Evolutionary conservation across 306 rosid species (phyloP), one percentile per base, ranked within the genome.

Genomic region (Cucurbita moschata): DNA sequence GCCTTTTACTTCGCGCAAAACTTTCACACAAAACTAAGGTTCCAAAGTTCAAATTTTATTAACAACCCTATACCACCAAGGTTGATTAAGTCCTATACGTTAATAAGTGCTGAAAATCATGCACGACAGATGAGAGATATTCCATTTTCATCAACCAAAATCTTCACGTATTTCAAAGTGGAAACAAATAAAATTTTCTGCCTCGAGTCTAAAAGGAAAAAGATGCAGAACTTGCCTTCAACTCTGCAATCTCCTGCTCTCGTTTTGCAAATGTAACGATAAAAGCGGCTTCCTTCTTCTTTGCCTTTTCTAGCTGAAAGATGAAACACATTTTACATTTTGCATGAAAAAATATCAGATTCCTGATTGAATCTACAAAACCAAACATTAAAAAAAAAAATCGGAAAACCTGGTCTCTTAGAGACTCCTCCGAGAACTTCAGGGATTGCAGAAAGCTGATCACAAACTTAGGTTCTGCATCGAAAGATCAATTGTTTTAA

Each of bases 271-370:
- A 88, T 42, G 97, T 93, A 44, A 93, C 96, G 60, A 93, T 88
- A 78, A 93, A 93, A 61, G 96, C 92, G 75, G 94, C 97, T 84
- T 93, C 98, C 88, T 90, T 93, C 85, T 88, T 93, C 88, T 93
- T 93, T 58, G 98, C 94, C 70, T 93, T 93, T 74, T 90, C 98
- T 75, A 93, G 87, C 98, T 93, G 83, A 79, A 49, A 15, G 14
- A 59, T 58, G 69, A 79, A 49, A 52, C 30, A 12, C 84, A 26
- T 74, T 67, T 71, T 64, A 78, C 54, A 77, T 63, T 54, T 18
- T 65, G 19, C 26, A 74, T 37, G 64, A 70, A 10, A 9, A 42
- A 81, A 69, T 8, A 73, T 23, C 80, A 67, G 42, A 51, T 42
- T 56, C 71, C 66, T 73, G 10, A 60, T 60, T 73, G 35, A 65